Percentiles rank a stretch among this genome's conserved stretches.
Conservation (phyloP, 441 rosid genomes). For the Theobroma grandiflorum region DNA sequence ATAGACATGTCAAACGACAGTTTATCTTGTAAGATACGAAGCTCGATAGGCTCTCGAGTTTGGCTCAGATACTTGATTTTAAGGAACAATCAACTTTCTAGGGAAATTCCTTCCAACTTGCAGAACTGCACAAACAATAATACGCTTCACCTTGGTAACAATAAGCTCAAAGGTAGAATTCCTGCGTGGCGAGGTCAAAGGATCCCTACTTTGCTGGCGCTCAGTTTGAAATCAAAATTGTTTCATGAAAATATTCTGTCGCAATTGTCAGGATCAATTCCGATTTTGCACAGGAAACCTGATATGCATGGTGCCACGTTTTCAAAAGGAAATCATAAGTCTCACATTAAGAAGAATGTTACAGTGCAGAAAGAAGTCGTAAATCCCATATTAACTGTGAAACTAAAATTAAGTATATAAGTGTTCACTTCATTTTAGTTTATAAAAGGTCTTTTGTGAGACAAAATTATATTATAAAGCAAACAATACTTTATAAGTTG, state of each 20-base stretch:
- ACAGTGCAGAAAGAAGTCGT: too few species aligned
- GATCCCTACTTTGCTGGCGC: not conserved
- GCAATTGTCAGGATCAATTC: conserved; percentile 26
- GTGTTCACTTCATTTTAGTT: too few species aligned
- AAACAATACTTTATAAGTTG: too few species aligned
- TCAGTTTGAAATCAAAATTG: conserved; percentile 28
- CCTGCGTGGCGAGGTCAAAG: conserved; percentile 33
- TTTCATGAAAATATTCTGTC: conserved; percentile 25
- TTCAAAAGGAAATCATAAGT: too few species aligned
- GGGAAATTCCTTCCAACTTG: conserved; percentile 28
- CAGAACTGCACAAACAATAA: not conserved
- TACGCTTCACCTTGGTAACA: conserved; percentile 32
- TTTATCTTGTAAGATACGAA: conserved; percentile 32
- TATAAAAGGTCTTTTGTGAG: too few species aligned
- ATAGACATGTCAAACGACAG: conserved; percentile 33
- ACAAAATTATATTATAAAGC: too few species aligned
- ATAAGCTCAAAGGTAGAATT: conserved; percentile 26
- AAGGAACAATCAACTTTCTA: conserved; percentile 16
- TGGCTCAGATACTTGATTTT: conserved; percentile 3
- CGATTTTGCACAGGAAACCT: conserved; percentile 8
- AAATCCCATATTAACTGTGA: too few species aligned
- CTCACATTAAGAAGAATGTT: too few species aligned
- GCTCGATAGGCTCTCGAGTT: conserved; percentile 27
- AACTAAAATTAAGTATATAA: too few species aligned
- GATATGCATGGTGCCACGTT: too few species aligned